Conservation (phyloP, 2,329 filamentous ascomycete species). For the Alternaria ventricosa region DNA sequence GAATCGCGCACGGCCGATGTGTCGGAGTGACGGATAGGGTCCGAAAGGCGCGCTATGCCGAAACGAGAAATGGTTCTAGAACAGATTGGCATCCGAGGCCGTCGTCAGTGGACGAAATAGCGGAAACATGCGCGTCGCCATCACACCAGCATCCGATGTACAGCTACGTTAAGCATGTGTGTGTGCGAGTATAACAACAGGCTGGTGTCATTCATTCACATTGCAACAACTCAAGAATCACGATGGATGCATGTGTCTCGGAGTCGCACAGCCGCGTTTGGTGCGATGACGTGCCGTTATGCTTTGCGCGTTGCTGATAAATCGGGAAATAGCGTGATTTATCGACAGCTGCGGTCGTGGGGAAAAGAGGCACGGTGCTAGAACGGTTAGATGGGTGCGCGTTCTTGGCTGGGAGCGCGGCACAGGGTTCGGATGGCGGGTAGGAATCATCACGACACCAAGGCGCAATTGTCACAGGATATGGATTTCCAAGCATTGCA, state of each 20-base stretch:
- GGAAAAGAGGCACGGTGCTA: constrained; percentile 17
- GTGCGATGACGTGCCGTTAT: constrained; percentile 22
- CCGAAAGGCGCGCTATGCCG: not conserved
- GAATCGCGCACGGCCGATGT: constrained; percentile 1
- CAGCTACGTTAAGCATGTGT: not conserved
- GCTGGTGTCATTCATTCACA: not conserved
- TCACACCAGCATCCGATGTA: not conserved
- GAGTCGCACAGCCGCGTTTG: not conserved
- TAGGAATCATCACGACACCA: not conserved
- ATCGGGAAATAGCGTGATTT: constrained; percentile 20
- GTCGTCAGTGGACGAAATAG: constrained; percentile 3
- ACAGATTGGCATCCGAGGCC: not conserved
- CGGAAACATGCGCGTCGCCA: not conserved
- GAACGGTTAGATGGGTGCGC: not conserved
- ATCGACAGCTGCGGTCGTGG: constrained; percentile 18
- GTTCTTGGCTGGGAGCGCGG: not conserved
- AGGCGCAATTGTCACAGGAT: not conserved
- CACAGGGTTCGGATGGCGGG: not conserved
- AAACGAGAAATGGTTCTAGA: not conserved
- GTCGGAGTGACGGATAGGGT: constrained; percentile 1
- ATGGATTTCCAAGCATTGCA: not conserved
- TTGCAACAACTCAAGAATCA: not conserved
- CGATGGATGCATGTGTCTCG: not conserved
- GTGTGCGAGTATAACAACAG: not conserved
- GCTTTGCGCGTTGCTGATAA: constrained; percentile 35